A percentile compares a stretch with the other conserved stretches of the same genome.
Conservation (phyloP, 352 stramenopile genomes). For the Globisporangium perplexum region DNA sequence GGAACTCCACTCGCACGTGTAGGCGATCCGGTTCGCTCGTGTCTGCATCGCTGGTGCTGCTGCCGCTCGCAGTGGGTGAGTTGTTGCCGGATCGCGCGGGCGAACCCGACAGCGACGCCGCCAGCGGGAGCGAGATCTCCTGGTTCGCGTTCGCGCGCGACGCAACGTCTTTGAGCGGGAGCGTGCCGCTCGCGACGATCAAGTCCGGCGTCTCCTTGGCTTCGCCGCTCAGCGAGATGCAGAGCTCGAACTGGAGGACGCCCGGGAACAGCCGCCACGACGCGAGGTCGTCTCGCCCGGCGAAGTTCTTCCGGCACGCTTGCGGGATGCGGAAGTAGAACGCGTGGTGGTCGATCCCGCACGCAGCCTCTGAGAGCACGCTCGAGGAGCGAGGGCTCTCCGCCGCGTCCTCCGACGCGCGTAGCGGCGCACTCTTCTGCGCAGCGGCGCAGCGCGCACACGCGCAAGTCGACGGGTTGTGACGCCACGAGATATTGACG, state of each 20-base stretch:
- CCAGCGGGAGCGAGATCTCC: constrained; percentile 31
- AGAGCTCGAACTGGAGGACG: constrained; percentile 69
- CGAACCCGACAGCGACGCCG: constrained; percentile 21
- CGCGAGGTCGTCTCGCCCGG: constrained; percentile 65
- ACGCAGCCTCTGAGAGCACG: constrained; percentile 9
- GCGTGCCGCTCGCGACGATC: constrained; percentile 43
- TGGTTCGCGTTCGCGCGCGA: constrained; percentile 22
- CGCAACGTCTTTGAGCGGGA: constrained; percentile 39
- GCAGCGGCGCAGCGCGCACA: constrained; percentile 46
- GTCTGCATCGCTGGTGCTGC: constrained; percentile 1
- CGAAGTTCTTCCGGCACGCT: constrained; percentile 70
- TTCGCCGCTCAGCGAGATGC: constrained; percentile 60
- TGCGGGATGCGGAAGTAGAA: constrained; percentile 80
- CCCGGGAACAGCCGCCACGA: constrained; percentile 74
- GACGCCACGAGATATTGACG: constrained; percentile 75
- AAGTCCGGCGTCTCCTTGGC: constrained; percentile 63
- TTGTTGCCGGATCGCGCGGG: background rate
- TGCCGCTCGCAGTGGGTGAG: background rate
- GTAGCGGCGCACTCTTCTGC: constrained; percentile 8
- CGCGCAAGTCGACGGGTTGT: constrained; percentile 36
- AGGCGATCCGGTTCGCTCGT: constrained; percentile 32
- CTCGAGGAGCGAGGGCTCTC: background rate
- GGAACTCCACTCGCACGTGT: constrained; percentile 48
- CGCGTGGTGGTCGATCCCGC: constrained; percentile 76
- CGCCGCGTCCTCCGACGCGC: constrained; percentile 1